Evolutionary conservation across 768 basidiomycete species (phyloP), one percentile per base, ranked within the genome.

Genomic region (Auricularia auricula-judae): DNA sequence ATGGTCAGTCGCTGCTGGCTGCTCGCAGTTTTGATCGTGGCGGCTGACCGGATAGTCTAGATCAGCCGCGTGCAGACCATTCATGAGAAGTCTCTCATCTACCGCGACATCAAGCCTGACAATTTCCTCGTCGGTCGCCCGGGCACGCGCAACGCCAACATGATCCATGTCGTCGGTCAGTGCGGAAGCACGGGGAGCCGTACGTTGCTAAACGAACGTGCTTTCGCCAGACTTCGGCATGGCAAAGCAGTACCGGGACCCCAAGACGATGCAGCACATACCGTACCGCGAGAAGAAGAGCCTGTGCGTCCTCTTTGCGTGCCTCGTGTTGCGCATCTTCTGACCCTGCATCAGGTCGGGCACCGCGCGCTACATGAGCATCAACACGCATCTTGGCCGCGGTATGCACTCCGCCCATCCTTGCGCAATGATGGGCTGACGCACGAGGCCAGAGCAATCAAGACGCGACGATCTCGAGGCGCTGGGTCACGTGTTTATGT

Each of bases 401-500:
- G 95, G 39, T 42, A 42, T 42, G 39, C 3, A 4, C 39, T 29
- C 39, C 8, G 7, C 94, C 29, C 61, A 34, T 43, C 39, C 54
- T 61, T 47, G 68, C 66, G 62, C 29, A 34, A 29, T 68, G 42
- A 29, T 63, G 39, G 65, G 34, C 43, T 64, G 43, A 12, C 44
- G 42, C 67, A 58, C 68, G 91, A 89, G 39, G 39, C 39, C 39
- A 42, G 39, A 93, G 75, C 91, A 93, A 80, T 92, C 91, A 18
- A 83, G 97, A 66, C 83, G 97, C 75, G 97, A 99, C 76, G 97
- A 99, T 77, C 79, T 99, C 39, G 97, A 99, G 79, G 91, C 97
- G n/a, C 84, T 99, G 23, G 97, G 97, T 2, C 97, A 99, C 78
- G 97, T 99, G 70, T 99, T 99, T 80, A 97, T 99, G 91, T 99